Evolutionary conservation across 129 eudicot species (phyloP).

Genomic region (Artemisia tridentata): DNA sequence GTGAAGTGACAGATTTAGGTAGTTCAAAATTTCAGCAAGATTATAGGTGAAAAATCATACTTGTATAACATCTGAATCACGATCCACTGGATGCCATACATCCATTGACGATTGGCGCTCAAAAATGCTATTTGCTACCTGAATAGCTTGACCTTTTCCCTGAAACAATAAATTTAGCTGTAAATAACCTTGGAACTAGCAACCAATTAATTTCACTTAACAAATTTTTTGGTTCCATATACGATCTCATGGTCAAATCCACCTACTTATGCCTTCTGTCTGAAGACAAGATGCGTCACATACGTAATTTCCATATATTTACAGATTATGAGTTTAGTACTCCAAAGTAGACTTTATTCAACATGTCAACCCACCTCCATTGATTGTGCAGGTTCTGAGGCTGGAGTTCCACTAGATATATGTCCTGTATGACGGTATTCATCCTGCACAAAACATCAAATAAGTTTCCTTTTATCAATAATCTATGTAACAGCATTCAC

Average conservation of each 20-base stretch:
- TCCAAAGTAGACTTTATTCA: too few relatives aligned
- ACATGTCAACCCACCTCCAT: conserved; percentile 17
- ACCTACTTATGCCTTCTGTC: too few relatives aligned
- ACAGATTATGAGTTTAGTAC: too few relatives aligned
- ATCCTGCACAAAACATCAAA: conserved; percentile 39
- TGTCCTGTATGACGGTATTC: conserved; percentile 37
- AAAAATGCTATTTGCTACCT: conserved; percentile 53
- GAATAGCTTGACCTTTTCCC: conserved; percentile 50
- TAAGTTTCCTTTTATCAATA: conserved; percentile 24
- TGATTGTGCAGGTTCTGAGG: conserved; percentile 21
- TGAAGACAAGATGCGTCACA: too few relatives aligned
- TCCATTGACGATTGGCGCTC: conserved; percentile 62
- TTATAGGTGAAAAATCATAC: conserved; percentile 26
- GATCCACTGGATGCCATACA: conserved; percentile 35
- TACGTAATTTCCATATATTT: too few relatives aligned
- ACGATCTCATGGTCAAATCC: too few relatives aligned
- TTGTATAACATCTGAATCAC: conserved; percentile 61
- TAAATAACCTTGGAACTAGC: conserved; percentile 1
- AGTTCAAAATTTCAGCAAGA: conserved; percentile 8
- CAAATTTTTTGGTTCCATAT: too few relatives aligned
- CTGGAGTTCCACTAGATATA: conserved; percentile 15
- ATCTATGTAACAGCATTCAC: conserved; percentile 15
- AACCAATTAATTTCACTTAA: not conserved
- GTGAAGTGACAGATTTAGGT: conserved; percentile 4
- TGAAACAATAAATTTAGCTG: conserved; percentile 29